These are phyloP conservation scores for Betula pendula DNA, from an alignment of 306 rosid species.

Conservation along the genomic window DNA sequence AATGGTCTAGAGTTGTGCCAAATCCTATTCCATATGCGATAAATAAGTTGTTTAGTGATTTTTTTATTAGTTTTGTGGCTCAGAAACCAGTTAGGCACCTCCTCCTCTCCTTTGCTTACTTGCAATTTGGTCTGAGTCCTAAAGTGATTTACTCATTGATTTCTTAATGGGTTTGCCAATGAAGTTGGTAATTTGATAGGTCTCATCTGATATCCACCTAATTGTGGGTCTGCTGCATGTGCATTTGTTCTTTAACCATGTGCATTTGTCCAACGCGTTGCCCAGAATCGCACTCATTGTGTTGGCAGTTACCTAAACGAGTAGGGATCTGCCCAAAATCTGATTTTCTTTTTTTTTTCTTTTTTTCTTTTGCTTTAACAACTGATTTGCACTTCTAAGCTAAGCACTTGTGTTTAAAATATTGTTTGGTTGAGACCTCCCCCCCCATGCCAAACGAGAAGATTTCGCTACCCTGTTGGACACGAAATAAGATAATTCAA, in stretches of 20 bases:
- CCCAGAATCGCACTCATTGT: conserved; percentile 35
- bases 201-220: conserved; percentile 24
- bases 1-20: too few species aligned
- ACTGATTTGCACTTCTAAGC: conserved; percentile 7
- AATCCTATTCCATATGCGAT: background rate
- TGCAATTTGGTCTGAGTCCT: background rate
- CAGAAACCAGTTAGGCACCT: background rate
- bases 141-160: conserved; percentile 10
- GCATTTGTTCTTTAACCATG: conserved; percentile 58
- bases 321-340: conserved; percentile 48
- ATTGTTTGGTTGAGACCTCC: conserved; percentile 4
- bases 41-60: background rate
- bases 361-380: too few species aligned
- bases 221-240: conserved; percentile 50
- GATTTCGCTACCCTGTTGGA: conserved; percentile 1
- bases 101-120: background rate
- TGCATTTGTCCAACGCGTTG: conserved; percentile 47
- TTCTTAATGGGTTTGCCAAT: conserved; percentile 22
- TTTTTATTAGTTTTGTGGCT: background rate
- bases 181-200: conserved; percentile 26
- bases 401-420: background rate
- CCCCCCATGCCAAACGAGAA: background rate
- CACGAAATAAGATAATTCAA: conserved; percentile 7
- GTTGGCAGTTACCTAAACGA: conserved; percentile 48
- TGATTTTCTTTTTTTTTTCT: too few species aligned